Evolutionary conservation across 2,329 filamentous ascomycete species (phyloP), one percentile per base, ranked within the genome.

Genomic region (Nannizzia gypsea): DNA sequence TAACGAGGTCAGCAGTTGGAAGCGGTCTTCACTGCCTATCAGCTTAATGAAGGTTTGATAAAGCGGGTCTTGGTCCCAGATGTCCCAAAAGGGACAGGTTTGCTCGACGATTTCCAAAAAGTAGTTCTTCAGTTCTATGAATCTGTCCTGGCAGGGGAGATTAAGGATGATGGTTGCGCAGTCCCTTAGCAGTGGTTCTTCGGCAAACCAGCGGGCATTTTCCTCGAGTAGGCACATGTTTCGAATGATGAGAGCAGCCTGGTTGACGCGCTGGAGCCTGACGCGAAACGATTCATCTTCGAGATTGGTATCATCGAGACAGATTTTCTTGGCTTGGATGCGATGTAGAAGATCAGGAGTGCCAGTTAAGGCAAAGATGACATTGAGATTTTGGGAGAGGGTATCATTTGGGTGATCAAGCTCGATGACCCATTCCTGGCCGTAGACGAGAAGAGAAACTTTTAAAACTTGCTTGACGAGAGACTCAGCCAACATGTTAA

Each of bases 211-310:
- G 24, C 81, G 76, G 0, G 92, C 92, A 69, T 99, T 99, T 63
- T 96, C 90, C 22, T 86, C 83, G 20, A 96, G 78, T 73, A 95
- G 88, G n/a, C 91, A 86, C 90, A 99, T 96, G 71, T 99, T 99
- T 57, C 93, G 84, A 48, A 97, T 79, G 17, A 95, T 91, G 54
- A 97, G 77, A 20, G 87, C 85, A 1, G 93, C 90, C 72, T 97
- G 91, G 24, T 87, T 92, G 63, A 95, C 81, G 64, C 89, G 83
- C 11, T 88, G 82, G 62, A 97, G 78, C 46, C 81, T 78, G 63
- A 90, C 85, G 13, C 83, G 80, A 65, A 88, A 89, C 4, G 85
- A 80, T 31, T 83, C 83, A 0, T 89, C 83, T 63, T 91, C 83
- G 26, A 96, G 78, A 38, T 79, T 79, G 66, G 89, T 85, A 2